Evolutionary conservation across 164 flowering plant genomes (phyloP).

Genomic region (Piper betle): DNA sequence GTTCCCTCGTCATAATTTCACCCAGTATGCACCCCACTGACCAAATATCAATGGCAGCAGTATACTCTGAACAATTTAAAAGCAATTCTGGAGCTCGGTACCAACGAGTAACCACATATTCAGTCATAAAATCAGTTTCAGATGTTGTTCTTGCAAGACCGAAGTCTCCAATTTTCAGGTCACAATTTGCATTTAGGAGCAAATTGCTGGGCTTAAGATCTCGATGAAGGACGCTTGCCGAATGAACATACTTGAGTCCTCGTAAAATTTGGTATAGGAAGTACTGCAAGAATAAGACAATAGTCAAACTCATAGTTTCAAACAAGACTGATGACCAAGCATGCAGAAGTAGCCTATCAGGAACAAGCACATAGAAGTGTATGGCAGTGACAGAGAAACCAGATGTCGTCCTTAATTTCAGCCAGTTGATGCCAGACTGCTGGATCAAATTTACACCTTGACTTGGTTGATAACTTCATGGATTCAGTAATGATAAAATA

Average conservation of each 20-base stretch:
- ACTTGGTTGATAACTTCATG: not conserved
- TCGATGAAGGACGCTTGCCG: conserved; percentile 88
- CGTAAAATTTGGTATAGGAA: conserved; percentile 81
- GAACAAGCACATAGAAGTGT: not conserved
- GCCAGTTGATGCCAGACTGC: not conserved
- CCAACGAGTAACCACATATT: conserved; percentile 98
- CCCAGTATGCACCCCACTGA: conserved; percentile 93
- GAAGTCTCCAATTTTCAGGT: conserved; percentile 91
- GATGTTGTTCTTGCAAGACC: conserved; percentile 97
- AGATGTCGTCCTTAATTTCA: not conserved
- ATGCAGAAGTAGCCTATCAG: not conserved
- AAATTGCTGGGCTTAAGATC: conserved; percentile 95
- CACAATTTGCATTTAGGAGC: conserved; percentile 82
- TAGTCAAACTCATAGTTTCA: not conserved
- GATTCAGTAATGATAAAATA: not conserved
- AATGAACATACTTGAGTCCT: conserved; percentile 83
- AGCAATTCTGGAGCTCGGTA: conserved; percentile 96
- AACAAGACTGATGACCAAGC: not conserved
- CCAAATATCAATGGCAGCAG: conserved; percentile 95
- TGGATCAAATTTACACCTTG: not conserved
- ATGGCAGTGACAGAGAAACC: not conserved
- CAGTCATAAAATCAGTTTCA: conserved; percentile 98
- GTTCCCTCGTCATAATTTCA: conserved; percentile 70
- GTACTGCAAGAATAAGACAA: conserved; percentile 45
- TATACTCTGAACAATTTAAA: conserved; percentile 90